Conservation (phyloP, 106 monocot species). For the Gastrodia elata region DNA sequence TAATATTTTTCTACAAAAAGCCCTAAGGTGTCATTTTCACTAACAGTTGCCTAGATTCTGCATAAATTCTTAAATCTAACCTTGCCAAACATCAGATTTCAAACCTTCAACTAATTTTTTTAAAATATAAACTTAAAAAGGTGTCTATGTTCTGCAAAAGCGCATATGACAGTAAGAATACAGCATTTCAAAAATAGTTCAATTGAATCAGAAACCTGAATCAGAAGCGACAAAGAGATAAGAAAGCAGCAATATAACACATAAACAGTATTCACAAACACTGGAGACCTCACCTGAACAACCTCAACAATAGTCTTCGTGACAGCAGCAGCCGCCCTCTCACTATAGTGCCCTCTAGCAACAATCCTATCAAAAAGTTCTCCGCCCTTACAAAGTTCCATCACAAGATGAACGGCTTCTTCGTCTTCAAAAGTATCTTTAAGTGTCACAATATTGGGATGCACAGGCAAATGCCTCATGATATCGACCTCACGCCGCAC, state of each 20-base stretch:
- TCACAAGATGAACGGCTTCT: constrained; percentile 63
- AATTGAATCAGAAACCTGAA: background rate
- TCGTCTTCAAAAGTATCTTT: constrained; percentile 70
- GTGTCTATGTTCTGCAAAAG: background rate
- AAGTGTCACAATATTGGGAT: constrained; percentile 55
- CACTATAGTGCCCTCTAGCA: constrained; percentile 63
- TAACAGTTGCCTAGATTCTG: too few relatives aligned
- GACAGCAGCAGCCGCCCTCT: constrained; percentile 57
- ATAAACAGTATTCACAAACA: background rate
- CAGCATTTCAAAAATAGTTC: background rate
- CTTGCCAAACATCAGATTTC: background rate
- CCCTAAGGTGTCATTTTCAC: too few relatives aligned
- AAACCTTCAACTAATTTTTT: background rate
- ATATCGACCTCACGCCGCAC: constrained; percentile 67
- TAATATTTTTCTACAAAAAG: too few relatives aligned
- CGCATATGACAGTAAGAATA: background rate
- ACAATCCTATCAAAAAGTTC: constrained; percentile 80
- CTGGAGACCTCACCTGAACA: constrained; percentile 39
- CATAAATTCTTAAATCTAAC: too few relatives aligned
- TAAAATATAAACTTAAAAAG: background rate
- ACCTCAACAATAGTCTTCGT: constrained; percentile 66
- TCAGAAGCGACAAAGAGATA: background rate
- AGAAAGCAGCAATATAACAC: background rate
- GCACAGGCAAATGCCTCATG: constrained; percentile 49
- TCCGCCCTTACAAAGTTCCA: constrained; percentile 86